Base-by-base conservation (phyloP, 2,329 filamentous ascomycete species). In the Xylariaceae sp. region DNA sequence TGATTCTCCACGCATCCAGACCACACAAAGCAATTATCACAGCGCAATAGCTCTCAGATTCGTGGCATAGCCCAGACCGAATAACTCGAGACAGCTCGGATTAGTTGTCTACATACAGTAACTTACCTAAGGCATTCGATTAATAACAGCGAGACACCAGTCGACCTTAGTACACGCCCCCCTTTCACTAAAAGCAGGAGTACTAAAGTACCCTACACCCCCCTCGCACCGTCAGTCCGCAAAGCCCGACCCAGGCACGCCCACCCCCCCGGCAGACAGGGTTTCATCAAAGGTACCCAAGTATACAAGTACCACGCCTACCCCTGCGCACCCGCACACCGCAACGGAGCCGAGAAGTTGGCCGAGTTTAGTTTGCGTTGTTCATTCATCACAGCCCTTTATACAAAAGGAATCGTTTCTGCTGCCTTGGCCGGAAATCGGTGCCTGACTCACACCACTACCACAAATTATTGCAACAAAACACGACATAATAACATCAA, bases 361-460 rank as follows among this genome's bases (percentile, higher is more conserved):
- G 45, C 52, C 49, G 52, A 48, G 52, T 44, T 49, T 35, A 46
- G 22, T 43, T 47, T 44, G 40, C 42, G 41, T 56, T 48, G 54
- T 57, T 53, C 61, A 56, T 49, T 42, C 48, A 42, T 23, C 21
- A 34, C 52, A 50, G 49, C 49, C 54, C 12, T 32, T 57, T 56
- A 54, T 62, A 64, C 60, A 63, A 57, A 60, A 60, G 59, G 56
- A 40, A 50, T 50, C 50, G 49, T 42, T 51, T 54, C 27, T 49
- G 53, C 50, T 57, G 58, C 57, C 61, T 60, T 57, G 56, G 48
- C 57, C 62, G 61, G 54, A 62, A 37, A 54, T 63, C 56, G 62
- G 61, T 62, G 61, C 63, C 62, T 64, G 63, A 65, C 60, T 64
- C 62, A 65, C 61, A 59, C 57, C n/a, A n/a, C n/a, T n/a, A n/a